Evolutionary conservation across 164 flowering plant species (phyloP).

Genomic region (Nelumbo lutea): DNA sequence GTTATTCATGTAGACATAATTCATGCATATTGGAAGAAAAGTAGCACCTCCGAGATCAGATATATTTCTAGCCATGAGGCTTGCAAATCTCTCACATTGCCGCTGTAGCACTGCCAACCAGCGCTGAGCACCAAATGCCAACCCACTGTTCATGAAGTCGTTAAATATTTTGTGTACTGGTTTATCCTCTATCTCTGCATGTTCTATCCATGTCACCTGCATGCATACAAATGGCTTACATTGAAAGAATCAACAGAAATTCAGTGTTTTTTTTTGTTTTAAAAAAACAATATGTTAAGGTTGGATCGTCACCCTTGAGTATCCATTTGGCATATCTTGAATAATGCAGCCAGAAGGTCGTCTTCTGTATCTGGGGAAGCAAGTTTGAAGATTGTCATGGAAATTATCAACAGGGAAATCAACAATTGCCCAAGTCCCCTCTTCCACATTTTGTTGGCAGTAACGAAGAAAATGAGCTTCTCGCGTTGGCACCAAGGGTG

Average conservation of each 20-base stretch:
- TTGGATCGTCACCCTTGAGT: conserved; percentile 57
- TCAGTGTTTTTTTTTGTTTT: background rate
- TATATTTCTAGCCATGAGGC: conserved; percentile 87
- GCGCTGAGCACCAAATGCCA: conserved; percentile 84
- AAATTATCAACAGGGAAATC: conserved; percentile 83
- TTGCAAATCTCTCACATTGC: conserved; percentile 91
- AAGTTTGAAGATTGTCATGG: conserved; percentile 37
- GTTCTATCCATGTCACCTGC: conserved; percentile 95
- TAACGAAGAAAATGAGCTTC: conserved; percentile 78
- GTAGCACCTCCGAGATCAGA: conserved; percentile 79
- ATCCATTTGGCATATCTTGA: conserved; percentile 97
- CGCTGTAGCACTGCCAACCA: conserved; percentile 77
- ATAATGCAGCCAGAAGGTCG: conserved; percentile 88
- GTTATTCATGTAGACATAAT: background rate
- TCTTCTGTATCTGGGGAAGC: conserved; percentile 52
- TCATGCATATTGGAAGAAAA: background rate
- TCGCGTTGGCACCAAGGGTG: conserved; percentile 85
- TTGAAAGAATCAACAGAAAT: background rate
- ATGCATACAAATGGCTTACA: background rate
- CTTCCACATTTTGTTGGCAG: conserved; percentile 77
- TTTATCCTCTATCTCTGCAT: conserved; percentile 77
- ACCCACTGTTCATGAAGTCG: conserved; percentile 42
- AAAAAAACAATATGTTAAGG: background rate
- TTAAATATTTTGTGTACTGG: conserved; percentile 63
- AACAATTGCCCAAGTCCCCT: conserved; percentile 84